A percentile compares a stretch with the other conserved stretches of the same genome.
Evolutionary conservation across 306 rosid species (phyloP).

Genomic region (Begonia masoniana): DNA sequence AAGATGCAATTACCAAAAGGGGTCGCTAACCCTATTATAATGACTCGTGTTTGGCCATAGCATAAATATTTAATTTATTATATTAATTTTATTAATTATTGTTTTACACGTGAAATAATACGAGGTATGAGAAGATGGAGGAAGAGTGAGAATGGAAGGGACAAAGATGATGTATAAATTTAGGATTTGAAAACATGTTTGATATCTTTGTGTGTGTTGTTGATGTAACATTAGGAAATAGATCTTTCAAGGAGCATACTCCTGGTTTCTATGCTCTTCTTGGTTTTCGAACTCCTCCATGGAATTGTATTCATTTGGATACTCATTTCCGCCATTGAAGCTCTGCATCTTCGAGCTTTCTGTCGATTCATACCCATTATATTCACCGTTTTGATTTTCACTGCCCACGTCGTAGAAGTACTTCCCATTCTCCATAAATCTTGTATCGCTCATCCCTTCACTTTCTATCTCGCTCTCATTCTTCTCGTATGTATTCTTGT

Average conservation of each 20-base stretch:
- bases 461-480: constrained; percentile 20
- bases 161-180: too few relatives aligned
- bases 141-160: too few relatives aligned
- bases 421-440: constrained; percentile 50
- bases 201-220: too few relatives aligned
- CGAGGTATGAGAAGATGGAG: too few relatives aligned
- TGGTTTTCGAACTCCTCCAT: constrained; percentile 76
- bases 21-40: too few relatives aligned
- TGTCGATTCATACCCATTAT: constrained; percentile 20
- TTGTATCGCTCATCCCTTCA: constrained; percentile 82
- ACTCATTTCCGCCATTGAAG: constrained; percentile 15
- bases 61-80: too few relatives aligned
- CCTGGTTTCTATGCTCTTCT: constrained; percentile 27
- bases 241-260: constrained; percentile 25
- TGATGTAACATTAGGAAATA: too few relatives aligned
- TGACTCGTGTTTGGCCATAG: too few relatives aligned
- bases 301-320: constrained; percentile 29
- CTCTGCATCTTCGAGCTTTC: constrained; percentile 22
- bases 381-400: constrained; percentile 12
- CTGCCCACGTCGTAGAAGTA: constrained; percentile 18
- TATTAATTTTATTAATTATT: too few relatives aligned
- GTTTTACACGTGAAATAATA: too few relatives aligned
- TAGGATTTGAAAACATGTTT: too few relatives aligned
- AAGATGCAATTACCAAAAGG: too few relatives aligned
- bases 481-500: constrained; percentile 9